Evolutionary conservation across 2,329 filamentous ascomycete genomes (phyloP), one percentile per base, ranked within the genome.

Genomic region (Xylaria sp.): DNA sequence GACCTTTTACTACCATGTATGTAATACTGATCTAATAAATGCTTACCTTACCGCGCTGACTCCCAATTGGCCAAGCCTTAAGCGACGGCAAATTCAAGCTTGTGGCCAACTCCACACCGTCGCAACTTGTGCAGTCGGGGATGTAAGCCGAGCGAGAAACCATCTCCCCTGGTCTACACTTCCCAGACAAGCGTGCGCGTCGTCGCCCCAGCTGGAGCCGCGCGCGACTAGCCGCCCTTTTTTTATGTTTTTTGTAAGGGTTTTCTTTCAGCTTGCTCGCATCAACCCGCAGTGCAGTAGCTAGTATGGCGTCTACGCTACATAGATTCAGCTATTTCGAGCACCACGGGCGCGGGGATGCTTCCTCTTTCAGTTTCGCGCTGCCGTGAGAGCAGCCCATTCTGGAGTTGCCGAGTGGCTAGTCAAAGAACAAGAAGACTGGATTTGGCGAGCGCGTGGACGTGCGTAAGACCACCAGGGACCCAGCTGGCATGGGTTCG

Each of bases 401-500:
- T 61, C 65, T 66, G 63, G 69, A 60, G 59, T 62, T 66, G 28
- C 66, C 62, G 59, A 63, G 69, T 70, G 69, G 68, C 65, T 39
- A 51, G 15, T 20, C 46, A 51, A 34, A 28, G 28, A 50, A 41
- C 25, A 54, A 60, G 44, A 34, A 9, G 28, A 37, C 52, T 23
- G 44, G 34, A 28, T 63, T 62, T 25, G 41, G 55, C 46, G 46
- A 23, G 34, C n/a, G 25, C 25, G 58, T n/a, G 50, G 44, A n/a
- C 25, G 48, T 39, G 50, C 25, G 50, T 50, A 15, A 23, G n/a
- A 39, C n/a, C 2, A 9, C 55, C 37, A 32, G 41, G 50, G 46
- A 37, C 23, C 57, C 46, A 55, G 63, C 63, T 66, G 20, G 34
- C 50, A 62, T 65, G 63, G 56, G 50, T 37, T 63, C 20, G 15